Conservation (phyloP, 2,329 filamentous ascomycete genomes). For the Diplodia seriata region DNA sequence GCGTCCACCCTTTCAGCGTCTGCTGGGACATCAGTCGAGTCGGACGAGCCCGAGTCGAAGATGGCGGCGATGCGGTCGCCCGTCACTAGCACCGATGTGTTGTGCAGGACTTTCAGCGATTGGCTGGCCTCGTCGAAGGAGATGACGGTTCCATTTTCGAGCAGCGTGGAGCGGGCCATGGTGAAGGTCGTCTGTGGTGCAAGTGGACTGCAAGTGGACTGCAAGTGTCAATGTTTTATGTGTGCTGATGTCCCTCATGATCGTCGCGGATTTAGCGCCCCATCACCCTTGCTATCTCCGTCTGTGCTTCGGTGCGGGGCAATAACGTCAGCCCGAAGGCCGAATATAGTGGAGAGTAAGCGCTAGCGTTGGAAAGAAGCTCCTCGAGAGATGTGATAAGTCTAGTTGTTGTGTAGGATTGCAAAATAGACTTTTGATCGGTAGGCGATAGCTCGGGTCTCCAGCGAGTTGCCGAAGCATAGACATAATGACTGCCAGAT, state of each 20-base stretch:
- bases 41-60: conserved; percentile 35
- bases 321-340: too few species aligned
- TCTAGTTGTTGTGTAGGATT: too few species aligned
- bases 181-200: background rate
- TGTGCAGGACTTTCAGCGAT: conserved; percentile 48
- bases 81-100: conserved; percentile 52
- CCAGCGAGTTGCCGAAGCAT: too few species aligned
- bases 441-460: too few species aligned
- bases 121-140: conserved; percentile 48
- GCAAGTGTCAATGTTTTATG: background rate
- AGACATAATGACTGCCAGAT: too few species aligned
- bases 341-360: too few species aligned
- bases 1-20: conserved; percentile 54
- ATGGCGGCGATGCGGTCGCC: conserved; percentile 49
- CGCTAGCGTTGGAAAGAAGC: too few species aligned
- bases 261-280: background rate
- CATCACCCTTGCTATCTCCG: background rate
- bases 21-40: conserved; percentile 38
- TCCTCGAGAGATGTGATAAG: too few species aligned
- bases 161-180: conserved; percentile 35
- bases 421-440: too few species aligned
- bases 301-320: background rate
- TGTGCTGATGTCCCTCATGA: background rate
- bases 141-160: conserved; percentile 52
- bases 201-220: too few species aligned